A percentile compares a stretch with the other conserved stretches of the same genome.
Evolutionary conservation across 2,329 filamentous ascomycete species (phyloP).

Genomic region (Tolypocladium pustulatum): DNA sequence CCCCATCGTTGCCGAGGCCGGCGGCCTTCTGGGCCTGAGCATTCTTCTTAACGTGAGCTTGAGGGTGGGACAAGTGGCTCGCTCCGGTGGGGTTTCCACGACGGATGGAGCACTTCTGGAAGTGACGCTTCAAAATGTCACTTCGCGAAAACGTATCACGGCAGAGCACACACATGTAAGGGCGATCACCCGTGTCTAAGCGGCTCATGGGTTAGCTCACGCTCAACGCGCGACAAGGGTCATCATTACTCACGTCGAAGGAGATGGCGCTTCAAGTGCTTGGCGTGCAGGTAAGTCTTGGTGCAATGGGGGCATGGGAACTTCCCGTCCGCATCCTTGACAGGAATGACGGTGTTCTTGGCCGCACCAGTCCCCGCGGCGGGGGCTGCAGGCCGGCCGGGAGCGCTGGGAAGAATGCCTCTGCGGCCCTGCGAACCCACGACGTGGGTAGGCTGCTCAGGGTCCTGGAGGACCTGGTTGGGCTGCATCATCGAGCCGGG

Average conservation of each 20-base stretch:
- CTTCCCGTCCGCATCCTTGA: conserved; percentile 95
- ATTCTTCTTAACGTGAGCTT: conserved; percentile 77
- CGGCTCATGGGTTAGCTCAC: conserved; percentile 15
- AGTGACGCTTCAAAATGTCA: conserved; percentile 97
- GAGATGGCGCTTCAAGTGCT: conserved; percentile 94
- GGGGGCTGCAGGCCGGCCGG: conserved; percentile 70
- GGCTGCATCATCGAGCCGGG: conserved; percentile 47
- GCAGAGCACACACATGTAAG: conserved; percentile 96
- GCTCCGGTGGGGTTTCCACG: conserved; percentile 92
- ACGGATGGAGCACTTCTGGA: conserved; percentile 96
- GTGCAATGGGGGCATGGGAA: conserved; percentile 97
- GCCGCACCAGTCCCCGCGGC: conserved; percentile 55
- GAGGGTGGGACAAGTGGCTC: conserved; percentile 87
- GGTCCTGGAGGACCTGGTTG: conserved; percentile 43
- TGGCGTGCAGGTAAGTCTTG: conserved; percentile 94
- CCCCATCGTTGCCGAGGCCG: conserved; percentile 41
- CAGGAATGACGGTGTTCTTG: conserved; percentile 77
- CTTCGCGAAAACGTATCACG: conserved; percentile 96
- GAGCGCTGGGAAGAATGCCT: conserved; percentile 84
- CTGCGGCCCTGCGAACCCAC: conserved; percentile 89
- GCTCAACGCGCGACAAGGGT: conserved; percentile 13
- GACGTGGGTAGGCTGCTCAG: conserved; percentile 72
- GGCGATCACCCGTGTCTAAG: conserved; percentile 88
- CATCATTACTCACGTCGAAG: conserved; percentile 69
- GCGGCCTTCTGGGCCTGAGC: conserved; percentile 47